phyloP scores from a whole-genome alignment of 176 grass and related monocot species.

The Lolium rigidum region DNA sequence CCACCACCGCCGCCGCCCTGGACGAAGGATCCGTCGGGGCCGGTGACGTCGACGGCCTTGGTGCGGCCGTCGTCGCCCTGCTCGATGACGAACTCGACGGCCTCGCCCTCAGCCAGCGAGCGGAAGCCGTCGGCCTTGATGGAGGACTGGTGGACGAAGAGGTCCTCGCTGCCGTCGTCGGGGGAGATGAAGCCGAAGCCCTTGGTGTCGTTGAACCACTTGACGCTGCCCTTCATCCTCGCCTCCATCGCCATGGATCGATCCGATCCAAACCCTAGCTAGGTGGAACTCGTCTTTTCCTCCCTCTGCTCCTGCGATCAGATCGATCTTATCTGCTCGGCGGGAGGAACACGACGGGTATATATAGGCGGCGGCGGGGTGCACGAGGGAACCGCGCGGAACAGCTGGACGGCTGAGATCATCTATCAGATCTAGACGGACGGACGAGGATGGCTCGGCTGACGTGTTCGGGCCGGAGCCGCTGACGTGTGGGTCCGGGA shows the following conservation, averaged over 20 bases:
- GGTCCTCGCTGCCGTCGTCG: constrained; percentile 81
- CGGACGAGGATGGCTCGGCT: neutral
- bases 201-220: constrained; percentile 98
- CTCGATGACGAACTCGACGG: constrained; percentile 61
- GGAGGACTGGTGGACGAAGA: constrained; percentile 95
- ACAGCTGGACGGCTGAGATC: constrained; percentile 24
- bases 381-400: constrained; percentile 30
- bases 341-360: neutral
- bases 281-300: neutral
- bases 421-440: neutral
- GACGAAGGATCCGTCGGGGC: constrained; percentile 87
- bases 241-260: constrained; percentile 52
- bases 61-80: constrained; percentile 76
- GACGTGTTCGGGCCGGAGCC: neutral
- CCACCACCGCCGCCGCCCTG: constrained; percentile 52
- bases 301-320: neutral
- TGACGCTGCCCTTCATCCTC: constrained; percentile 70
- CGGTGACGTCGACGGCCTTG: constrained; percentile 95
- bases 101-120: constrained; percentile 80
- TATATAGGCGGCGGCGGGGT: constrained; percentile 60
- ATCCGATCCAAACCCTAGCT: constrained; percentile 46
- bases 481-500: neutral
- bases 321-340: constrained; percentile 55
- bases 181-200: constrained; percentile 96
- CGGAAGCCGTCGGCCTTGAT: constrained; percentile 95